Evolutionary conservation across 306 rosid species (phyloP).

Genomic region (Elaeagnus macrophylla): DNA sequence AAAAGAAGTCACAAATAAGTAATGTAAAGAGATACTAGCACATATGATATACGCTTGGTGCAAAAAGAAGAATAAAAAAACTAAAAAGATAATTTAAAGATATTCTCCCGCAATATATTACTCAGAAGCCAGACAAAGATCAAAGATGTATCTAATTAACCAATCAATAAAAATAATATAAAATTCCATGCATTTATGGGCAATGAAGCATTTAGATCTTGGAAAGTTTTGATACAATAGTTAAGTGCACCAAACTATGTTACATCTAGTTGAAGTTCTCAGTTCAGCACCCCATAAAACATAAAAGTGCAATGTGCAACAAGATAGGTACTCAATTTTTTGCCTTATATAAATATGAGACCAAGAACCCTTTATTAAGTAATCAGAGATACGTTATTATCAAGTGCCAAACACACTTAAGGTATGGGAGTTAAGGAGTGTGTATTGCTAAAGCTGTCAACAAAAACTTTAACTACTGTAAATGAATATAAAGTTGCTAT

Average conservation of each 20-base stretch:
- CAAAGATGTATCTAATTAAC: too few species aligned
- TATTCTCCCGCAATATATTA: too few species aligned
- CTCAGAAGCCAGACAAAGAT: too few species aligned
- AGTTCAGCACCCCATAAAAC: background rate
- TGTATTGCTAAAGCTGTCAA: too few species aligned
- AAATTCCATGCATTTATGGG: background rate
- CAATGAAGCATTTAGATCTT: background rate
- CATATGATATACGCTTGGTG: too few species aligned
- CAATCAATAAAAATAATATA: too few species aligned
- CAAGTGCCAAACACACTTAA: background rate
- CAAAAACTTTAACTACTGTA: too few species aligned
- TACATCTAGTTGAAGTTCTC: slow-evolving; percentile 6
- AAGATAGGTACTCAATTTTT: background rate
- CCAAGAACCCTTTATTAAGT: slow-evolving; percentile 2
- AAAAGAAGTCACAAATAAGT: too few species aligned
- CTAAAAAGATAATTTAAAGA: too few species aligned
- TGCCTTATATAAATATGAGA: background rate
- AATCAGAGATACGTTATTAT: background rate
- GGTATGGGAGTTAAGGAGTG: slow-evolving; percentile 6
- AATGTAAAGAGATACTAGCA: too few species aligned
- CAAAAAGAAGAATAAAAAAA: too few species aligned
- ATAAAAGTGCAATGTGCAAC: background rate
- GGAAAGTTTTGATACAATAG: background rate
- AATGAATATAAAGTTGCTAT: too few species aligned
- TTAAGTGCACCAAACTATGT: slow-evolving; percentile 2